These are phyloP conservation scores for Tricholoma flavovirens DNA, from an alignment of 768 basidiomycete genomes.

Conservation along the genomic window DNA sequence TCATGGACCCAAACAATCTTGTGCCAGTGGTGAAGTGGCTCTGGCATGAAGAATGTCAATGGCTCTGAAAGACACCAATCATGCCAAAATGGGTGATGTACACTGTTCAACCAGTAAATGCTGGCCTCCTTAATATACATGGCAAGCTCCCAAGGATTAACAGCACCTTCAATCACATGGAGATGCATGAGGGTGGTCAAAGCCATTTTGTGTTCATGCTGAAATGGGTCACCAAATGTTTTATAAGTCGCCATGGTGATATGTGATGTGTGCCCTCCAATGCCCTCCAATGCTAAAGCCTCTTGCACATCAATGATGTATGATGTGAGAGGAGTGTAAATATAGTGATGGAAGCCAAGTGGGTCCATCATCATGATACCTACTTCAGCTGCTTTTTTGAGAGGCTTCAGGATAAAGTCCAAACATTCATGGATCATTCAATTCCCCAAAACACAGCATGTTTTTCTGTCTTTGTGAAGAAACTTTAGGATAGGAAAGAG, in stretches of 20 bases:
- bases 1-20: slow-evolving; percentile 35
- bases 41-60: slow-evolving; percentile 27
- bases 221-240: slow-evolving; percentile 24
- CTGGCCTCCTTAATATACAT: slow-evolving; percentile 19
- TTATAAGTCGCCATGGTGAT: slow-evolving; percentile 24
- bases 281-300: slow-evolving; percentile 21
- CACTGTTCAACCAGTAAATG: slow-evolving; percentile 22
- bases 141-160: slow-evolving; percentile 20
- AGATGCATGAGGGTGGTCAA: slow-evolving; percentile 17
- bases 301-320: slow-evolving; percentile 31
- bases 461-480: neutral
- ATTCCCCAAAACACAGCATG: slow-evolving; percentile 19
- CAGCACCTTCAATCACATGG: neutral
- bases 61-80: slow-evolving; percentile 30
- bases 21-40: slow-evolving; percentile 35
- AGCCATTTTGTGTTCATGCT: slow-evolving; percentile 19
- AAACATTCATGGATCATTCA: slow-evolving; percentile 23
- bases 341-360: slow-evolving; percentile 15
- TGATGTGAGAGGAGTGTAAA: slow-evolving; percentile 22
- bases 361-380: slow-evolving; percentile 26
- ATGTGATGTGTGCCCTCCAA: slow-evolving; percentile 24
- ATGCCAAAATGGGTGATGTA: slow-evolving; percentile 32
- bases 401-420: slow-evolving; percentile 21
- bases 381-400: slow-evolving; percentile 24
- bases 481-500: slow-evolving; percentile 17